Evolutionary conservation across 768 basidiomycete genomes (phyloP).

Genomic region (Podaxis sp.): DNA sequence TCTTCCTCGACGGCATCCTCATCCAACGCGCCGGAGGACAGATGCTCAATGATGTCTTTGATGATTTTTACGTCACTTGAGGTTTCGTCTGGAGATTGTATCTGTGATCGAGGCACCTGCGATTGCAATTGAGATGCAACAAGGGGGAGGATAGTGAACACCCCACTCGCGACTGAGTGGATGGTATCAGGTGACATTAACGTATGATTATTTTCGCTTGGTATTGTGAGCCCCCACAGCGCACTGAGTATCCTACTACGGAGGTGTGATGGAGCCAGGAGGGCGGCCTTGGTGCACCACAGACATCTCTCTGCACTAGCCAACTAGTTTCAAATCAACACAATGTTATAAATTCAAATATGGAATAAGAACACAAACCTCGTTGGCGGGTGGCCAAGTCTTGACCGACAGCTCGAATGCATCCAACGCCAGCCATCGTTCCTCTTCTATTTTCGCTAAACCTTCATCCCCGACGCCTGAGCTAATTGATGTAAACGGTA

Average conservation of each 20-base stretch:
- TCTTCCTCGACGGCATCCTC: conserved; percentile 46
- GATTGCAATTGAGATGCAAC: conserved; percentile 21
- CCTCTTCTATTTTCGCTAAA: conserved; percentile 40
- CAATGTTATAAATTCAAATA: conserved; percentile 33
- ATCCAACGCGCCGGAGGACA: conserved; percentile 48
- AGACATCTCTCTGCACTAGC: conserved; percentile 58
- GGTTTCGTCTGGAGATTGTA: conserved; percentile 16
- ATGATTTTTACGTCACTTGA: conserved; percentile 34
- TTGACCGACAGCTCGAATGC: conserved; percentile 58
- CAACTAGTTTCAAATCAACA: conserved; percentile 24
- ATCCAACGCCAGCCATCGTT: conserved; percentile 57
- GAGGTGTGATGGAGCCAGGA: conserved; percentile 37
- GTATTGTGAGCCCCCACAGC: conserved; percentile 47
- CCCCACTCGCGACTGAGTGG: conserved; percentile 49
- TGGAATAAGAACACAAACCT: conserved; percentile 38
- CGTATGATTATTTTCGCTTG: conserved; percentile 40
- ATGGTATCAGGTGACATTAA: conserved; percentile 45
- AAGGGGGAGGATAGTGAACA: conserved; percentile 50
- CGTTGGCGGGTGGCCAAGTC: conserved; percentile 56
- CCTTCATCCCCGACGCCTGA: conserved; percentile 23
- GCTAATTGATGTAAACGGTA: conserved; percentile 49
- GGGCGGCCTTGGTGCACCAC: conserved; percentile 71
- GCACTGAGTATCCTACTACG: conserved; percentile 51
- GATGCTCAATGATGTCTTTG: conserved; percentile 42
- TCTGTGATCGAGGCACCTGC: neutral